Base-by-base conservation (phyloP, 2,329 filamentous ascomycete species). In the Cyphellophora attinorum region DNA sequence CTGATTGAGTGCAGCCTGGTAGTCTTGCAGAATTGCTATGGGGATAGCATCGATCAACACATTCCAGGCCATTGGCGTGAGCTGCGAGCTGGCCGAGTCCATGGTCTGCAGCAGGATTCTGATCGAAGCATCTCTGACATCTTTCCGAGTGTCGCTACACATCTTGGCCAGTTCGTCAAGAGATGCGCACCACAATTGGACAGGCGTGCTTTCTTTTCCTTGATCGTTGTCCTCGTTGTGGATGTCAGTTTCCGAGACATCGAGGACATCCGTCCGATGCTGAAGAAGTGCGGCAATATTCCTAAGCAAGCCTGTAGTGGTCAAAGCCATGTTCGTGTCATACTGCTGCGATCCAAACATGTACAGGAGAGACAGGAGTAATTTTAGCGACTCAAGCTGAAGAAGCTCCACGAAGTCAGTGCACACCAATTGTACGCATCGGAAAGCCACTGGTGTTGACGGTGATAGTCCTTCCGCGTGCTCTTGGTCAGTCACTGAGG, bases 261-360 rank as follows among this genome's bases (percentile, higher is more conserved):
- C 16, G 13, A 35, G 6, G 14, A 29, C 27, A 11, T 35, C 29
- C 10, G 13, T 17, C 16, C 8, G 10, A 21, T 19, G 25, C 5
- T 41, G 28, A 23, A 31, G 15, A 6, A 31, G 29, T 18, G 29
- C 88, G 0, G 89, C 94, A 5, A 95, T 73, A 35, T 89, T 88
- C 85, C 88, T 95, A 56, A 94, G 93, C 53, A 93, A 91, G 0
- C 89, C 94, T 6, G 94, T 84, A 1, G 88, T 91, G 19, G 91
- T 96, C 16, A 98, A 67, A 0, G 89, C 89, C 51, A 96, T 93
- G 48, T 98, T 98, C 23, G 98, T 69, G 52, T 98, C 91, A 46
- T 93, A 84, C 44, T 80, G 72, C 56, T 98, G 91, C 1, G 79
- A 81, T 48, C 85, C 86, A 58, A 96, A 98, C 45, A 81, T 80